Base-by-base conservation (phyloP, 2,329 filamentous ascomycete species). In the Raffaelea albimanens region DNA sequence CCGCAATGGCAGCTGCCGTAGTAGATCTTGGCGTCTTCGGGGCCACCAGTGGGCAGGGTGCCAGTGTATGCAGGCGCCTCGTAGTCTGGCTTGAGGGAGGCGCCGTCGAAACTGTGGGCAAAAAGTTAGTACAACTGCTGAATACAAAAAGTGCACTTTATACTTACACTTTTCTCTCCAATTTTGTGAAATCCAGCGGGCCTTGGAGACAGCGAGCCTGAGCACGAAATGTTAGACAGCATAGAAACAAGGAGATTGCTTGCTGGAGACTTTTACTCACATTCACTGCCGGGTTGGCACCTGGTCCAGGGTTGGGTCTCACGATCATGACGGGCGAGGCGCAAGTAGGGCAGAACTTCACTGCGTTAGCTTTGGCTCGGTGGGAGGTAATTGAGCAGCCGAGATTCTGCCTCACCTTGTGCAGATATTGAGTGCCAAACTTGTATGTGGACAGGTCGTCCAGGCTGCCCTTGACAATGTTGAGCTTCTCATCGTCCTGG, bases 1-100 rank as follows among this genome's bases (percentile, higher is more conserved):
- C 73, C 73, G 56, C 74, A 78, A 58, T 77, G 73, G 57, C 74
- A 78, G 56, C 69, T 68, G 9, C 73, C 74, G 14, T 67, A 67
- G 54, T 75, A 73, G 10, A 67, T 45, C 54, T 63, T 63, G 36
- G 63, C 63, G 38, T 52, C 44, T 13, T 51, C 59, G 23, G 54
- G 53, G 5, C 61, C 61, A n/a, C 55, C 62, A 3, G 59, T 55
- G 2, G 72, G 73, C 33, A 68, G 58, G 3, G 3, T 55, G 5
- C 72, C 73, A 1, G 63, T 64, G 53, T 66, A 72, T 2, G 52
- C 53, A 4, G 64, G 62, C 2, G 59, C 49, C 1, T 63, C 54
- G 51, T 70, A 71, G 3, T 57, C 38, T 0, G 60, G 54, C 4
- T 61, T 61, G 1, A 60, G 34, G 0, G 58, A 50, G 16, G 56